These are phyloP conservation scores for Salvia hispanica DNA, from an alignment of 257 asterid species.

Conservation along the genomic window DNA sequence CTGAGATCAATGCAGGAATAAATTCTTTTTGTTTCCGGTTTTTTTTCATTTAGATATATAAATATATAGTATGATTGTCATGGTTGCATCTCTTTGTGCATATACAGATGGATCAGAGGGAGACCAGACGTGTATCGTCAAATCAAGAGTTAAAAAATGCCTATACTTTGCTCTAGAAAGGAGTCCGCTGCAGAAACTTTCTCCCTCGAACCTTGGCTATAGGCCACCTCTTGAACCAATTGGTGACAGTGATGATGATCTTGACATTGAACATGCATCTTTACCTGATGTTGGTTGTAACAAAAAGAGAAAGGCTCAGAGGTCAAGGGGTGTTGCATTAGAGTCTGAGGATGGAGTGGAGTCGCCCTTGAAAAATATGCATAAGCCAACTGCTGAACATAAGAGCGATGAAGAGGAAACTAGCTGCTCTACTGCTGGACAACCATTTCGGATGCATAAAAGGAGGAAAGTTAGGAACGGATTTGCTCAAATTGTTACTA, in stretches of 20 bases:
- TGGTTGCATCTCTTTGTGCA: constrained; percentile 16
- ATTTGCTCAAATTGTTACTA: constrained; percentile 34
- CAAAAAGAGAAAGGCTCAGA: constrained; percentile 15
- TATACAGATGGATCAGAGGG: constrained; percentile 32
- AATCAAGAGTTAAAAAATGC: constrained; percentile 38
- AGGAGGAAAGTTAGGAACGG: constrained; percentile 36
- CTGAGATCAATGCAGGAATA: neutral
- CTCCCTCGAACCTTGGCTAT: constrained; percentile 49
- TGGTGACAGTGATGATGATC: constrained; percentile 51
- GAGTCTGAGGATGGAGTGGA: constrained; percentile 26
- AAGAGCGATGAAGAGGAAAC: constrained; percentile 38
- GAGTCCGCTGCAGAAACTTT: constrained; percentile 35
- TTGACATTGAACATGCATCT: constrained; percentile 8
- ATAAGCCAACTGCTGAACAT: constrained; percentile 15
- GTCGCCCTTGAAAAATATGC: constrained; percentile 23
- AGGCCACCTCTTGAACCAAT: constrained; percentile 35
- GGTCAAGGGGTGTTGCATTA: constrained; percentile 31
- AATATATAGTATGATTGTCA: neutral
- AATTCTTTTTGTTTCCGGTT: neutral
- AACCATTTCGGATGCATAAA: constrained; percentile 29
- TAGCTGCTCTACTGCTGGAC: constrained; percentile 14
- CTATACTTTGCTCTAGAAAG: constrained; percentile 39
- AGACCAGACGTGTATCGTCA: constrained; percentile 18
- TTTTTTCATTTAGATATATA: neutral
- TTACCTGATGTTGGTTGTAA: constrained; percentile 16